Evolutionary conservation across 1,284 basidiomycete genomes (phyloP), one percentile per base, ranked within the genome.

Genomic region (Moesziomyces aphidis): DNA sequence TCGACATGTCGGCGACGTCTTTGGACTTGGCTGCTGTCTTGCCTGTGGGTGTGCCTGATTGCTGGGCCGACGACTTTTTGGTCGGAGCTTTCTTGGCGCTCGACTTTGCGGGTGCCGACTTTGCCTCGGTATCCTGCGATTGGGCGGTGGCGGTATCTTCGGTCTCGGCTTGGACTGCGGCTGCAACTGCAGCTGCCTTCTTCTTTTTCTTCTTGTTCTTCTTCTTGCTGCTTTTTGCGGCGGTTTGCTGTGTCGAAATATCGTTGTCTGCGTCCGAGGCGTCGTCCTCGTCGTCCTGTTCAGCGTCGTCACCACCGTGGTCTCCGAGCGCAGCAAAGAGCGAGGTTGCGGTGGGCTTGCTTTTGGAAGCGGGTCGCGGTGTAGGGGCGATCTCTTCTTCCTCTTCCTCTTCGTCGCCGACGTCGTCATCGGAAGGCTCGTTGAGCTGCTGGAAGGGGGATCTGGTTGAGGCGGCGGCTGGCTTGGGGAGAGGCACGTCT

Each of bases 161-260:
- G 5, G 22, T 44, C 0, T 53, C 24, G 10, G 11, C 31, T 13
- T 34, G 31, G 13, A 28, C 42, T n/a, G 61, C 52, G 34, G 51
- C 46, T 39, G 51, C 46, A 28, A 57, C 52, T 26, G 65, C 79
- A 24, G 65, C 78, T 19, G 77, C 81, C 34, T 77, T 80, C 50
- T 83, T 84, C 51, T 78, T 81, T 5, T 75, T 80, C 48, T 82
- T 83, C 50, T 77, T 80, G 57, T 81, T 81, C 58, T 71, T 81
- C 62, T 75, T 67, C 22, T 73, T 65, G 44, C 69, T 73, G 56
- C 59, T 71, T 39, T 36, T 63, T 51, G 50, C 65, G 13, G 21
- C 46, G 8, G 50, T 51, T 45, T 60, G 47, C 44, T 66, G 56
- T 8, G 61, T 51, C 0, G 73, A 64, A 13, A 76, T 62, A 22